Evolutionary conservation across 2,329 filamentous ascomycete genomes (phyloP).

Genomic region (Apiospora malaysiana): DNA sequence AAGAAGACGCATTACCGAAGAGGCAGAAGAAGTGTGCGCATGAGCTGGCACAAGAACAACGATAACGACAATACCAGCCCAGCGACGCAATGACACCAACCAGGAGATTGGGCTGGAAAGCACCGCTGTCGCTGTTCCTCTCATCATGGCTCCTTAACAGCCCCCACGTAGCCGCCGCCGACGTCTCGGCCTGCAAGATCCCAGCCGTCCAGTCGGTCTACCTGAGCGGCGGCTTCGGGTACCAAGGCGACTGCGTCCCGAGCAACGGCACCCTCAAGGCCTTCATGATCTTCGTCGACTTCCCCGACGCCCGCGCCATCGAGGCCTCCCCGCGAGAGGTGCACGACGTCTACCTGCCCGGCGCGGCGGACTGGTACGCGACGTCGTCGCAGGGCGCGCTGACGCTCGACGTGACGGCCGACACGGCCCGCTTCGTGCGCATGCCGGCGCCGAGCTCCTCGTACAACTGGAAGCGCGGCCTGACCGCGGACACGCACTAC

Average conservation of each 20-base stretch:
- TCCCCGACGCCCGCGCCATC: conserved; percentile 34
- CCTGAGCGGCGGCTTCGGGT: conserved; percentile 40
- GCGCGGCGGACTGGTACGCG: conserved; percentile 36
- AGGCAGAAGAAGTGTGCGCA: neutral
- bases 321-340: conserved; percentile 35
- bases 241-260: conserved; percentile 37
- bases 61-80: neutral
- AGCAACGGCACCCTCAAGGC: conserved; percentile 38
- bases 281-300: conserved; percentile 47
- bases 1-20: neutral
- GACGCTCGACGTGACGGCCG: conserved; percentile 30
- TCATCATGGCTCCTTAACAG: neutral
- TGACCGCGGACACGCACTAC: conserved; percentile 32
- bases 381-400: conserved; percentile 33
- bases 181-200: conserved; percentile 7
- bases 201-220: conserved; percentile 21
- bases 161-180: neutral
- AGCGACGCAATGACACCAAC: neutral
- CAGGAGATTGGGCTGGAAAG: neutral
- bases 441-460: conserved; percentile 32
- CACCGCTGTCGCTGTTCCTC: neutral
- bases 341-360: conserved; percentile 34
- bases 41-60: neutral
- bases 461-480: conserved; percentile 37
- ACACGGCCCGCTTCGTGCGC: conserved; percentile 35